Evolutionary conservation across 345 rosid genomes (phyloP), one percentile per base, ranked within the genome.

Genomic region (Camelina neglecta): DNA sequence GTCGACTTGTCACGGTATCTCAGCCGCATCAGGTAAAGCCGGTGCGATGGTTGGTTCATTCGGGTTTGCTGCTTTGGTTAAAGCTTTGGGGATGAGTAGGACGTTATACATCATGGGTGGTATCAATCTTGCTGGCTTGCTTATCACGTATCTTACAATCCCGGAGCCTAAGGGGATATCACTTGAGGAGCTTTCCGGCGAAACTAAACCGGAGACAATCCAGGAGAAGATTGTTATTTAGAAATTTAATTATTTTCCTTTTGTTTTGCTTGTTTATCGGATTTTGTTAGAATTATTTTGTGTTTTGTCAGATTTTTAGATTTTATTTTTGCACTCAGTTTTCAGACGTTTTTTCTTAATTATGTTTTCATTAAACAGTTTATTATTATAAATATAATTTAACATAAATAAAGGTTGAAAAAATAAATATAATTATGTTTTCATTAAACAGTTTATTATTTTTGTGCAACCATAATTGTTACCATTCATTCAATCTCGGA

Each of bases 1-100:
- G 81, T 86, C 96, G 1, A 92, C 90, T 7, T 88, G 97, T 78
- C 96, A 92, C 3, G 96, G 97, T 6, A 90, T 90, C 77, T 90
- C 93, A 1, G 93, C 89, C 0, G 96, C 92, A 0, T 60, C 89
- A 0, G 96, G 97, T 7, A 88, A 92, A 80, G 85, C 87, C 0
- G 90, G 96, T 21, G 96, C 92, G 1, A 88, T 90, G 0, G 86
- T 90, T 2, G 96, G 96, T 11, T 84, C 93, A 1, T 90, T 92
- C 5, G 96, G 96, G 2, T 92, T 88, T 76, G 42, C 89, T 60
- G 89, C 86, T 0, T 85, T 86, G 21, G 85, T 78, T 1, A 55
- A 83, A n/a, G 57, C 67, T 12, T 47, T 87, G 24, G 92, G 90
- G 54, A 80, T 88, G 80, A 56, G 51, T 79, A 75, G 45, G 0